Evolutionary conservation across 345 rosid species (phyloP), one percentile per base, ranked within the genome.

Genomic region (Arabidopsis arenosa): DNA sequence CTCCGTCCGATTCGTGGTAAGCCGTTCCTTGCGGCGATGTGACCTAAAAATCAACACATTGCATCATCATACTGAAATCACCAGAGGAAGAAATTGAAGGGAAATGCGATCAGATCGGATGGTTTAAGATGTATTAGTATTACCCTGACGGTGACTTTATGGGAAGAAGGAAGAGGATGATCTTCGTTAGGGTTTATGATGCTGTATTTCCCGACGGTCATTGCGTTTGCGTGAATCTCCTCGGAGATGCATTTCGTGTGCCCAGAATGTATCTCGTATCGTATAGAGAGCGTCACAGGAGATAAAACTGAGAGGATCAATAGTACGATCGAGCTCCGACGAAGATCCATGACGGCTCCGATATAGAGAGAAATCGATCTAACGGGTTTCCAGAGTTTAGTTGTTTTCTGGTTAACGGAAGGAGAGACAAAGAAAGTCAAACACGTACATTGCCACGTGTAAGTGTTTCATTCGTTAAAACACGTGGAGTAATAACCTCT

Each of bases 201-300:
- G 85, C 67, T 62, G 83, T 90, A 94, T 81, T 88, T 90, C 5
- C 98, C 97, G 74, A 94, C 95, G 63, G 88, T 70, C 95, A 94
- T 79, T 17, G 96, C 66, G 66, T 82, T 85, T 78, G 75, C 83
- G 73, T 87, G 86, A 81, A 92, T 85, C 80, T 94, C 98, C 64
- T 94, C 98, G 26, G 95, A 67, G 80, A 94, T 92, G 87, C 98
- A 94, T 79, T 90, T 94, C 12, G 93, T 87, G 75, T 84, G 92
- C 1, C 91, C 93, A 26, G 98, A 90, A 43, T 73, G 72, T 37
- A 94, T 15, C 56, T 92, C 96, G 89, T 89, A 90, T 3, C 95
- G 88, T 36, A 92, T 66, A 0, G 96, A 86, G 18, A 79, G 68
- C 26, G 92, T 79, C 9, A 57, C 45, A 2, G 84, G 80, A 17